Base-by-base conservation (phyloP, 2,329 filamentous ascomycete species). In the Periglandula ipomoeae region DNA sequence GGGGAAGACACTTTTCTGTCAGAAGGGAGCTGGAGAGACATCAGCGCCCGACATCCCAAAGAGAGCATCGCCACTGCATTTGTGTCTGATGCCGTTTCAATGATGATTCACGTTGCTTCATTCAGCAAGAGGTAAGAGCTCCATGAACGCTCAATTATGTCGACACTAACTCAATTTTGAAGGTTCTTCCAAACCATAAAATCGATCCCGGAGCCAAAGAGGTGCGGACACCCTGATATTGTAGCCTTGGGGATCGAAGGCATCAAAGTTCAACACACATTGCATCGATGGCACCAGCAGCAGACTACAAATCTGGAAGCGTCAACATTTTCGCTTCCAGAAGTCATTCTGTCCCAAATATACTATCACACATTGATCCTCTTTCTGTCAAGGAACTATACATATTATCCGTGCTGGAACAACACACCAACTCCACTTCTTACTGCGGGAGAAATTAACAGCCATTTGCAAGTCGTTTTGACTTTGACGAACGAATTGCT, bases 181-280 rank as follows among this genome's bases (percentile, higher is more conserved):
- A 59, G 59, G 0, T 56, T 61, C 10, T 59, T 61, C 15, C n/a
- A 51, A 1, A 24, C 19, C 1, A 51, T 60, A 1, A 52, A 59
- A 17, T 17, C 37, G 1, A 43, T 55, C 11, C 49, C 55, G 0
- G 39, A 52, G 3, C 3, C 11, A 3, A 6, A 38, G 1, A 45
- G 57, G 0, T 3, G 7, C 4, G 13, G 0, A 3, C 49, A 57
- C 17, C 48, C 45, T 0, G 8, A 15, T 0, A 48, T 59, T 4
- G 19, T 20, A 1, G 10, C 15, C 0, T 47, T 61, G 2, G 53
- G 53, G 1, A 1, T 4, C 1, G 34, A 56, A 10, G 56, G 58
- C 0, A 32, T 41, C 3, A 5, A 43, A 2, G 8, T 59, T 9
- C 50, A 54, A 11, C 19, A 40, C 4, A 22, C 7, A 7, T 9